Base-by-base conservation (phyloP, 148 eudicot species). In the Gaultheria prostrata region DNA sequence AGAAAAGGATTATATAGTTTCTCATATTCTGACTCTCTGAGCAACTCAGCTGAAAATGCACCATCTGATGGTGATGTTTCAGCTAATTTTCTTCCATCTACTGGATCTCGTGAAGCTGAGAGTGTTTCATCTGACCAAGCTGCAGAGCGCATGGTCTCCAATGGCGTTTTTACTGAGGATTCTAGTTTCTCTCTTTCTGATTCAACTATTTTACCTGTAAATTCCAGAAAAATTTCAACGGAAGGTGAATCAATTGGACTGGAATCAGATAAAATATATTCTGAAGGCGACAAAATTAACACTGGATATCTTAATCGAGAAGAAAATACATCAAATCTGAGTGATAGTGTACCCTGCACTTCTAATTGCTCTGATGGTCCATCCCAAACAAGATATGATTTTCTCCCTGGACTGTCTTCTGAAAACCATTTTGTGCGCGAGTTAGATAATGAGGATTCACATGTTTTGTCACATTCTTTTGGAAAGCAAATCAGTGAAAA, bases 1-100 rank as follows among this genome's bases (percentile, higher is more conserved):
- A 87, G 83, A 79, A 92, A 88, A 73, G 91, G 82, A 78, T 79
- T 85, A 72, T 88, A 87, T 59, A 81, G 78, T 84, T 93, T 87
- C 48, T 89, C 93, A 18, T 85, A 77, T 87, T 91, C 98, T 33
- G 85, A 88, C 76, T 89, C 93, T 84, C 86, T 82, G 71, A 89
- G 87, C 83, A 80, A 84, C 86, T 80, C 84, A 54, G 86, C 87
- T 73, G 91, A 91, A 75, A 89, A 82, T 77, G 54, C 78, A 11
- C 80, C 83, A 54, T 80, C 83, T 20, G 88, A 82, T 77, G 82
- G 81, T 77, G 88, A 83, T 69, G 67, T 46, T 78, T 89, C 83
- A 13, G 82, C 84, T 50, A 59, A 72, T 46, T 81, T 70, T 61
- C 76, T 50, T 82, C 72, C 79, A 80, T 84, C 83, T 82, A 32